Conservation (phyloP, 768 basidiomycete genomes). For the Xanthoconium purpureum region DNA sequence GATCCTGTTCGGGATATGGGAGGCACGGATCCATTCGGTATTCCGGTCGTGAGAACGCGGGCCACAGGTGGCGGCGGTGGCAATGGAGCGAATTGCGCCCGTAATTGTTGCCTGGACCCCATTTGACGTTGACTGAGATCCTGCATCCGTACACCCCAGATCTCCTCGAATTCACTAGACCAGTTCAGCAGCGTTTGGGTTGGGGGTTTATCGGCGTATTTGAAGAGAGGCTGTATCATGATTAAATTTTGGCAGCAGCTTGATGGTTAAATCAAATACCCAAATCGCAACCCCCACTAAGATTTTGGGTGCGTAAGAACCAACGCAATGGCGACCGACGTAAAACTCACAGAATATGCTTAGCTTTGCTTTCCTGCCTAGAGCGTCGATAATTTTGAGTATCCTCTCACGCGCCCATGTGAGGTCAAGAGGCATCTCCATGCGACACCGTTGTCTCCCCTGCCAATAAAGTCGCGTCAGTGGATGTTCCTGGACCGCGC, state of each 20-base stretch:
- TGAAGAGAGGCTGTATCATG: slow-evolving; percentile 57
- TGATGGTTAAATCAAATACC: slow-evolving; percentile 43
- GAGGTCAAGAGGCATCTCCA: slow-evolving; percentile 23
- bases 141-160: slow-evolving; percentile 59
- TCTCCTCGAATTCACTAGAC: slow-evolving; percentile 62
- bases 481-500: not conserved
- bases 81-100: slow-evolving; percentile 19
- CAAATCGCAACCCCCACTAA: slow-evolving; percentile 61
- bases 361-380: slow-evolving; percentile 40
- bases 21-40: slow-evolving; percentile 16
- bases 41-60: slow-evolving; percentile 12
- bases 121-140: slow-evolving; percentile 38
- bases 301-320: slow-evolving; percentile 17
- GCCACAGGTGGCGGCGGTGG: slow-evolving; percentile 32
- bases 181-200: slow-evolving; percentile 51
- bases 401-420: slow-evolving; percentile 40
- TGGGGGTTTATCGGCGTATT: slow-evolving; percentile 56
- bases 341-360: slow-evolving; percentile 44
- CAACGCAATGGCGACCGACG: slow-evolving; percentile 33
- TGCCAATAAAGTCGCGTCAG: slow-evolving; percentile 4
- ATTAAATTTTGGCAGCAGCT: slow-evolving; percentile 17
- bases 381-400: slow-evolving; percentile 37
- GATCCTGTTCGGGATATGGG: slow-evolving; percentile 20
- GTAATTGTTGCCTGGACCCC: slow-evolving; percentile 16
- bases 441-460: slow-evolving; percentile 34